These are phyloP conservation scores for Coniferiporia sulphurascens DNA, from an alignment of 1,284 basidiomycete genomes.

Conservation along the genomic window DNA sequence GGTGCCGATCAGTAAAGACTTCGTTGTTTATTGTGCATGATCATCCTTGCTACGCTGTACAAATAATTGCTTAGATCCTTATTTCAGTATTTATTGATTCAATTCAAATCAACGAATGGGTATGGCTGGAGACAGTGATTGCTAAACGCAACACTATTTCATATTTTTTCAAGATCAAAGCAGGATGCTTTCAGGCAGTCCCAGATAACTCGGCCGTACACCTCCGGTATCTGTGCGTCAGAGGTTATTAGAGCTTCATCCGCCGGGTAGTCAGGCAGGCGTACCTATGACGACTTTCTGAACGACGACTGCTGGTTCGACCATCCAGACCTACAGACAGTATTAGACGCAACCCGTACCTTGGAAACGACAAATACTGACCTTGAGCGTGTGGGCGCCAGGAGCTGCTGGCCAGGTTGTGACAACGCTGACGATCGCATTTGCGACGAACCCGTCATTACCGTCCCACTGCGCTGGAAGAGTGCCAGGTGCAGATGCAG, in stretches of 20 bases:
- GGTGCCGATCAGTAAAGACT: background rate
- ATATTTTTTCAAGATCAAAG: constrained; percentile 13
- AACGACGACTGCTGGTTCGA: constrained; percentile 56
- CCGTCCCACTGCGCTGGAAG: constrained; percentile 48
- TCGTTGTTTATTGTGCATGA: no score
- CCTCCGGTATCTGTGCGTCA: constrained; percentile 46
- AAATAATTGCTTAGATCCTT: no score
- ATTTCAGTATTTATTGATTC: no score
- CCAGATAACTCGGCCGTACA: constrained; percentile 50
- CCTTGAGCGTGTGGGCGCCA: constrained; percentile 56
- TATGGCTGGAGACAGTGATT: no score
- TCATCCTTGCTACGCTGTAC: no score
- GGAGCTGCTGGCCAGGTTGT: constrained; percentile 39
- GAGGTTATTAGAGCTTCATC: background rate
- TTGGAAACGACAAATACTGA: constrained; percentile 21
- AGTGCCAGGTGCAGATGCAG: constrained; percentile 43
- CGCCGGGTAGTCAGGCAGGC: constrained; percentile 17
- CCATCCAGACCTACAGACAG: constrained; percentile 38
- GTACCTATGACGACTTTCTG: constrained; percentile 58
- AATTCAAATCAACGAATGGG: no score
- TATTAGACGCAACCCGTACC: background rate
- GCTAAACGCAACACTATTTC: no score
- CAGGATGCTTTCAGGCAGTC: constrained; percentile 52
- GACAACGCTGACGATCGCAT: constrained; percentile 38
- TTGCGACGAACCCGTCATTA: constrained; percentile 49